phyloP scores from a whole-genome alignment of 2,329 filamentous ascomycete species.

The Didymella segeticola region DNA sequence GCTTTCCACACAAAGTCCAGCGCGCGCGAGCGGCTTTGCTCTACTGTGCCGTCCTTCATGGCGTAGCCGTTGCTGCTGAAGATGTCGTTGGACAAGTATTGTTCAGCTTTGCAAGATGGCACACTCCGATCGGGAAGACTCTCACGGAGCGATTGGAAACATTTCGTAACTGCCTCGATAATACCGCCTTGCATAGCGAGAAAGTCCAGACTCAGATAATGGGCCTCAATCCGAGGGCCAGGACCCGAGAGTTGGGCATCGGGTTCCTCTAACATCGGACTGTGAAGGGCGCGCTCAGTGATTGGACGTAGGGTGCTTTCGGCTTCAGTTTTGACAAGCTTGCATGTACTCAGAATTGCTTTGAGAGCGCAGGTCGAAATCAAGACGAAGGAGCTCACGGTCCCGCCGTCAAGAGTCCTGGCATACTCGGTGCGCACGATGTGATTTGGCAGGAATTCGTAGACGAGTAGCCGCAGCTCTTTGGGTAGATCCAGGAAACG shows the following conservation, averaged over 20 bases:
- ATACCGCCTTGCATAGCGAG: neutral
- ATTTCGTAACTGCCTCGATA: neutral
- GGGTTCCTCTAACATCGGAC: neutral
- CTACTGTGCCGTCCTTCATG: neutral
- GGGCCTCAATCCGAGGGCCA: neutral
- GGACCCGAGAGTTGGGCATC: neutral
- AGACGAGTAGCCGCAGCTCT: constrained; percentile 5
- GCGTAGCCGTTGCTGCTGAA: neutral
- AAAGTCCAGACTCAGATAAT: neutral
- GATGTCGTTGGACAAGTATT: neutral
- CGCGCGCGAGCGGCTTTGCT: neutral
- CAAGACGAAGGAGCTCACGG: neutral
- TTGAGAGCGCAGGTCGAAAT: neutral
- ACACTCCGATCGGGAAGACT: neutral
- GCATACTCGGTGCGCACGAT: neutral
- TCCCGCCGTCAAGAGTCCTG: neutral
- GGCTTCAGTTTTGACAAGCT: neutral
- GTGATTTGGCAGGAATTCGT: neutral
- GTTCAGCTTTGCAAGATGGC: neutral
- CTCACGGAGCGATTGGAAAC: neutral
- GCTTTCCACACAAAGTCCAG: neutral
- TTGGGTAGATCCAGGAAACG: constrained; percentile 10
- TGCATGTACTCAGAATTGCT: neutral
- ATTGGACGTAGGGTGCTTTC: neutral
- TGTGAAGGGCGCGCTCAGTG: neutral